phyloP scores from a whole-genome alignment of 2,329 filamentous ascomycete species.

The Leptographium lundbergii region DNA sequence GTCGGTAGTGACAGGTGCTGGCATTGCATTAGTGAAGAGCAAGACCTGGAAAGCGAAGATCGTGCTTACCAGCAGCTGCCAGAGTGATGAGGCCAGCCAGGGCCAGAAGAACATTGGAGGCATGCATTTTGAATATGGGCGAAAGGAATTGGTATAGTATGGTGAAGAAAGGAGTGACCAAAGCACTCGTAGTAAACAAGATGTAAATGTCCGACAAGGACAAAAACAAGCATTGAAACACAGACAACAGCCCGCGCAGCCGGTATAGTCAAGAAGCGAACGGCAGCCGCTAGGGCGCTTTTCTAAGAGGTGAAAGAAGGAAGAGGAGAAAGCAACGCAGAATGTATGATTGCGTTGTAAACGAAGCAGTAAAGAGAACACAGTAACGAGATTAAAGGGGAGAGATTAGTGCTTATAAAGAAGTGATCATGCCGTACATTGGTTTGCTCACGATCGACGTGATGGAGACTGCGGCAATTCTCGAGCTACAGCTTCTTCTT shows the following conservation, averaged over 20 bases:
- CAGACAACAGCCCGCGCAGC: neutral
- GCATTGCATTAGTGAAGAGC: constrained; percentile 4
- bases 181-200: neutral
- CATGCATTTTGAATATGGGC: constrained; percentile 14
- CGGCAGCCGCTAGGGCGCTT: constrained; percentile 14
- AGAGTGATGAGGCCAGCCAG: constrained; percentile 17
- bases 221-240: constrained; percentile 10
- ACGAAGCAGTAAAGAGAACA: constrained; percentile 2
- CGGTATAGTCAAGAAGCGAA: neutral
- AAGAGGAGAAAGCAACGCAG: neutral
- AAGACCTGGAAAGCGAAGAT: neutral
- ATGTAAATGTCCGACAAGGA: neutral
- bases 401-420: constrained; percentile 3
- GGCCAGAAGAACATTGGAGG: constrained; percentile 15
- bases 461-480: neutral
- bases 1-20: constrained; percentile 8
- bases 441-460: neutral
- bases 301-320: neutral
- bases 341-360: neutral
- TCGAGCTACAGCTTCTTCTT: neutral
- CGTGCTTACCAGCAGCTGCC: constrained; percentile 17
- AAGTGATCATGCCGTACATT: neutral
- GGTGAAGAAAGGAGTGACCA: neutral
- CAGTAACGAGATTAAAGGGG: constrained; percentile 6
- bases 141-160: neutral